phyloP scores from a whole-genome alignment of 306 rosid species.

The Myrica gale region DNA sequence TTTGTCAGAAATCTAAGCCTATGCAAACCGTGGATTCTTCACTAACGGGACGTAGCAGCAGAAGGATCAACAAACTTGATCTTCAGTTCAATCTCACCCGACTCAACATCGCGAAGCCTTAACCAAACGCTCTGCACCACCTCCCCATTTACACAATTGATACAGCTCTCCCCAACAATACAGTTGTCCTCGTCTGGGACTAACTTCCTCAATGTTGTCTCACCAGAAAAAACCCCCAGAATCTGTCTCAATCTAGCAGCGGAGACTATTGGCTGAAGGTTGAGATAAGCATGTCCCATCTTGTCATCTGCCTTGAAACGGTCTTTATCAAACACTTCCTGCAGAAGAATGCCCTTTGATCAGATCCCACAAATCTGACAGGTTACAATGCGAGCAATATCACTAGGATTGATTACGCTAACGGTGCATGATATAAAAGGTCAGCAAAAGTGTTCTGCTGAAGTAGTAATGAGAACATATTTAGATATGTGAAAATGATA shows the following conservation, averaged over 20 bases:
- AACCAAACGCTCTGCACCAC: conserved; percentile 86
- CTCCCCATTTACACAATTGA: conserved; percentile 68
- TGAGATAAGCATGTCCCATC: conserved; percentile 89
- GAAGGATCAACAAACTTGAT: conserved; percentile 54
- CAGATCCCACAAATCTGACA: conserved; percentile 7
- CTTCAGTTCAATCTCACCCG: conserved; percentile 82
- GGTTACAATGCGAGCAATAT: background rate
- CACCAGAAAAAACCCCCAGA: conserved; percentile 54
- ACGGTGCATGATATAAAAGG: background rate
- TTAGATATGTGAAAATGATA: background rate
- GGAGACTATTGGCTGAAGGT: conserved; percentile 80
- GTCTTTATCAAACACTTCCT: conserved; percentile 98
- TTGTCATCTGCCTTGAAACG: conserved; percentile 90
- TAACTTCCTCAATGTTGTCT: conserved; percentile 70
- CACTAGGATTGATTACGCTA: background rate
- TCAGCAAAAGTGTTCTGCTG: background rate
- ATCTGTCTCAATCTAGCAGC: conserved; percentile 81
- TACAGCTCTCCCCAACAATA: conserved; percentile 75
- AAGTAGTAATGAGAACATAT: background rate
- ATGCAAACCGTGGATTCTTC: conserved; percentile 20
- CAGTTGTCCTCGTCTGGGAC: conserved; percentile 78
- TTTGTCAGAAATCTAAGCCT: conserved; percentile 9
- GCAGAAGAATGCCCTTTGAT: conserved; percentile 6
- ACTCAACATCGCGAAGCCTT: conserved; percentile 80
- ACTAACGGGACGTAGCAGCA: conserved; percentile 34